Percentiles rank a stretch among this genome's conserved stretches.
phyloP scores from a whole-genome alignment of 306 rosid genomes.

The Carpinus viminea region DNA sequence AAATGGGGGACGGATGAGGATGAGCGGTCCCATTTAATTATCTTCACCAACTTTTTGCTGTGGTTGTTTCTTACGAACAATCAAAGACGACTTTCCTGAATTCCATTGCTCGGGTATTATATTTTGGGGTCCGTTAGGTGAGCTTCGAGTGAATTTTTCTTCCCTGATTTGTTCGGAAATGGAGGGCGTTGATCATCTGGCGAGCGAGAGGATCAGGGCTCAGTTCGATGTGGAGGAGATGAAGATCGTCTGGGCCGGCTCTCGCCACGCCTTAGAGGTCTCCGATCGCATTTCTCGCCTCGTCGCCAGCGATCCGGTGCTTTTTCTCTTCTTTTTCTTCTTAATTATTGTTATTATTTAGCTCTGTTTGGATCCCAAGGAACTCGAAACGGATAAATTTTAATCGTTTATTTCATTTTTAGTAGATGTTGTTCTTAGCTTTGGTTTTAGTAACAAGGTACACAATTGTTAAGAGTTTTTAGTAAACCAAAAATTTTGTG shows the following conservation, averaged over 20 bases:
- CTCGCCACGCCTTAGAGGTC: slow-evolving; percentile 58
- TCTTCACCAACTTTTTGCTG: not conserved
- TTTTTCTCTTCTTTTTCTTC: not conserved
- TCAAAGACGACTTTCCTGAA: not conserved
- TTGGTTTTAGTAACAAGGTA: not conserved
- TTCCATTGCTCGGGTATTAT: not conserved
- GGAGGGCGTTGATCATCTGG: slow-evolving; percentile 74
- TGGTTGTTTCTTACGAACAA: not conserved
- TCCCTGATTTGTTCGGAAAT: slow-evolving; percentile 18
- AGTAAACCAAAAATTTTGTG: not conserved
- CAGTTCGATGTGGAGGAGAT: slow-evolving; percentile 76
- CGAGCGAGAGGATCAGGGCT: slow-evolving; percentile 67
- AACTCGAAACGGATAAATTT: not conserved
- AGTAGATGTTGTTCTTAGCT: not conserved
- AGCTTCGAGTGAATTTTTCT: not conserved
- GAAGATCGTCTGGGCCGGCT: slow-evolving; percentile 93
- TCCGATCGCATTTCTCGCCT: slow-evolving; percentile 81
- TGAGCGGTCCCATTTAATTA: no score
- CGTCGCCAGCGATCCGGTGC: slow-evolving; percentile 90
- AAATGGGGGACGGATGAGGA: no score
- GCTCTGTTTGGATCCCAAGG: slow-evolving; percentile 9
- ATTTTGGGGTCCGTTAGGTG: not conserved
- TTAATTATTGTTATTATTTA: not conserved
- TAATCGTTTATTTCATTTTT: not conserved
- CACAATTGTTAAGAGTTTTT: not conserved